Evolutionary conservation across 768 basidiomycete species (phyloP).

Genomic region (Nidula microcarpa): DNA sequence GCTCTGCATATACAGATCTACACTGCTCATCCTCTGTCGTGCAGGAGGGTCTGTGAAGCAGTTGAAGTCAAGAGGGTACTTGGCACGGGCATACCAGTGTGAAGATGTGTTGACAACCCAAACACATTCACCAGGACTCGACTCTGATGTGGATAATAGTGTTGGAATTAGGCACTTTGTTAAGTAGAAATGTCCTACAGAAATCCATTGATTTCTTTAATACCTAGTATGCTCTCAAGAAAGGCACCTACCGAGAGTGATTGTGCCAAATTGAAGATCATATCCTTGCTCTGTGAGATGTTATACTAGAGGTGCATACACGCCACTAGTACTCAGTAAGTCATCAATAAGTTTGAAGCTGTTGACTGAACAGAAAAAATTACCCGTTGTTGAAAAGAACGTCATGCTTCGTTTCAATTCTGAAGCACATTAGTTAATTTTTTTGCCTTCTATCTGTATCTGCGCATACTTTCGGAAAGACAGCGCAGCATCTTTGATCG

Average conservation of each 20-base stretch:
- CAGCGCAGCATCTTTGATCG: constrained; percentile 34
- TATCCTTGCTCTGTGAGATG: constrained; percentile 47
- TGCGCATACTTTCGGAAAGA: constrained; percentile 32
- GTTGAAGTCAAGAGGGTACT: constrained; percentile 27
- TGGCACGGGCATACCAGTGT: constrained; percentile 12
- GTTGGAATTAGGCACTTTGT: constrained; percentile 42
- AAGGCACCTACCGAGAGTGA: constrained; percentile 37
- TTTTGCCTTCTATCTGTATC: neutral
- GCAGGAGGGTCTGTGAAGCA: constrained; percentile 34
- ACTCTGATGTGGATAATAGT: constrained; percentile 27
- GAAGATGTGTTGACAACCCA: constrained; percentile 40
- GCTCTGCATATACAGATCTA: constrained; percentile 30
- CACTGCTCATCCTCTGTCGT: constrained; percentile 17
- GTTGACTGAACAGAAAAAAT: constrained; percentile 1
- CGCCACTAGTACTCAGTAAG: constrained; percentile 27
- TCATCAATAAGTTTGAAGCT: too few relatives aligned
- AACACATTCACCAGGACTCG: constrained; percentile 21
- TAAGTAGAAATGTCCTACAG: constrained; percentile 57
- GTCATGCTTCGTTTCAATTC: constrained; percentile 39
- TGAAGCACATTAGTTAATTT: constrained; percentile 4
- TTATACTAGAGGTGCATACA: constrained; percentile 40
- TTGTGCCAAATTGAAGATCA: constrained; percentile 55
- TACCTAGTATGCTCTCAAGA: constrained; percentile 8
- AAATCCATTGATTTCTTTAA: constrained; percentile 10
- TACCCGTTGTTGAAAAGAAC: constrained; percentile 49